These are phyloP conservation scores for Actinidia arguta DNA, from an alignment of 179 eudicot genomes.

Conservation along the genomic window DNA sequence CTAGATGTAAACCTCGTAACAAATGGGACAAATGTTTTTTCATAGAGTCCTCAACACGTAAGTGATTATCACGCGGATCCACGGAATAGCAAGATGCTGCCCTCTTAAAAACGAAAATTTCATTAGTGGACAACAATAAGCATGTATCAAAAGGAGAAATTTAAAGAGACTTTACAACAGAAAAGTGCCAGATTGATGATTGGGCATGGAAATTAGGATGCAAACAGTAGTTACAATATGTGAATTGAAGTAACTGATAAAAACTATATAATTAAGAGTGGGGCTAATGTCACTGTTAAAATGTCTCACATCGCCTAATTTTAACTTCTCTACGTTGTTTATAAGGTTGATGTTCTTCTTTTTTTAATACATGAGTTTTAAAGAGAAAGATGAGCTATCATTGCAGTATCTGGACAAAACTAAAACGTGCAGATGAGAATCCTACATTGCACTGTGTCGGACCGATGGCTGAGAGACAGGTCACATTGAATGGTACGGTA, in stretches of 20 bases:
- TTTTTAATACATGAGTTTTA: no score
- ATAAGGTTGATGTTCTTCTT: no score
- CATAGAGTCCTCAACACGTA: constrained; percentile 84
- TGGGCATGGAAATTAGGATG: background rate
- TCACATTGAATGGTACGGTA: no score
- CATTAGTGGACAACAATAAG: background rate
- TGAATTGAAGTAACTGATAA: background rate
- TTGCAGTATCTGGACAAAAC: no score
- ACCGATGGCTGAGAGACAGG: no score
- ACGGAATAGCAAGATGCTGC: constrained; percentile 83
- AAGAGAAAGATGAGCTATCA: no score
- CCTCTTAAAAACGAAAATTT: constrained; percentile 12
- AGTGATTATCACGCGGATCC: constrained; percentile 70
- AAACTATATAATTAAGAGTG: background rate
- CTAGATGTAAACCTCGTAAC: constrained; percentile 72
- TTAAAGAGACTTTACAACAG: background rate
- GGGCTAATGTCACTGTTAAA: no score
- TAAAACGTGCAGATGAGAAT: no score
- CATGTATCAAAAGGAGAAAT: background rate
- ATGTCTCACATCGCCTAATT: no score
- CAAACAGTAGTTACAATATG: constrained; percentile 8
- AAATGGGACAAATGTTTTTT: constrained; percentile 90
- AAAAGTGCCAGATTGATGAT: background rate
- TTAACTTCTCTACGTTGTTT: no score
- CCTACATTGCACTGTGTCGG: no score